Conservation (phyloP, 768 basidiomycete species). For the Coprinopsis sp. region DNA sequence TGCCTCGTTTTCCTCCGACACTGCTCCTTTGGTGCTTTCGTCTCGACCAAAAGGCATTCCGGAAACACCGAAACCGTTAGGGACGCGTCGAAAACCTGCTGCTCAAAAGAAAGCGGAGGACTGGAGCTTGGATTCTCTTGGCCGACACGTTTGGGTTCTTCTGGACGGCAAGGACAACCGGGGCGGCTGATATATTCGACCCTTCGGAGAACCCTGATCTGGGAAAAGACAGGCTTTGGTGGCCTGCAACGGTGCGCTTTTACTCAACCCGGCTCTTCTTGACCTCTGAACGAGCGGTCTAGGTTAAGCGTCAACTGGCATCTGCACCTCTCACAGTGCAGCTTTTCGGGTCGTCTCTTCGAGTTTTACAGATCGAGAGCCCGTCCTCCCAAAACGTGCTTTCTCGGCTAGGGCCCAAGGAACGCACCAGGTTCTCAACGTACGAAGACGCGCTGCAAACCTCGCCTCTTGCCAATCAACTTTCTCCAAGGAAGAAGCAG, state of each 20-base stretch:
- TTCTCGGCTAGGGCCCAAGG: conserved; percentile 15
- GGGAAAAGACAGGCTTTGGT: conserved; percentile 46
- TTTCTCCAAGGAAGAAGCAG: conserved; percentile 3
- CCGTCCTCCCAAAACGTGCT: conserved; percentile 39
- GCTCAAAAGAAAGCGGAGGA: too few relatives aligned
- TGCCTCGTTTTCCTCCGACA: too few relatives aligned
- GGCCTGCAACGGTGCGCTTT: conserved; percentile 60
- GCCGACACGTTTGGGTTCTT: conserved; percentile 49
- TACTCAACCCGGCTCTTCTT: conserved; percentile 2
- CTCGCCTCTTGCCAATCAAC: conserved; percentile 22
- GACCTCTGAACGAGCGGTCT: neutral
- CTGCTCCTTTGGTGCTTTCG: too few relatives aligned
- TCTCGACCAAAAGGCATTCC: neutral
- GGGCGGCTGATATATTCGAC: conserved; percentile 24
- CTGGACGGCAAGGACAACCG: conserved; percentile 34
- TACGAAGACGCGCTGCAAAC: conserved; percentile 35
- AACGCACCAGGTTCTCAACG: conserved; percentile 19
- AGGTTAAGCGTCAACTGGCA: conserved; percentile 18
- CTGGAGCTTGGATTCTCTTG: conserved; percentile 27
- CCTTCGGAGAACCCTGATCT: conserved; percentile 19
- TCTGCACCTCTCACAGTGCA: conserved; percentile 19
- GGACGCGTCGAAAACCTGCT: too few relatives aligned
- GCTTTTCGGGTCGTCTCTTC: conserved; percentile 22
- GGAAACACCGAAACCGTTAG: too few relatives aligned
- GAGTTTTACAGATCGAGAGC: conserved; percentile 26